These are phyloP conservation scores for Coemansia sp. DNA, from an alignment of 192 early-diverging fungal species.

Conservation along the genomic window DNA sequence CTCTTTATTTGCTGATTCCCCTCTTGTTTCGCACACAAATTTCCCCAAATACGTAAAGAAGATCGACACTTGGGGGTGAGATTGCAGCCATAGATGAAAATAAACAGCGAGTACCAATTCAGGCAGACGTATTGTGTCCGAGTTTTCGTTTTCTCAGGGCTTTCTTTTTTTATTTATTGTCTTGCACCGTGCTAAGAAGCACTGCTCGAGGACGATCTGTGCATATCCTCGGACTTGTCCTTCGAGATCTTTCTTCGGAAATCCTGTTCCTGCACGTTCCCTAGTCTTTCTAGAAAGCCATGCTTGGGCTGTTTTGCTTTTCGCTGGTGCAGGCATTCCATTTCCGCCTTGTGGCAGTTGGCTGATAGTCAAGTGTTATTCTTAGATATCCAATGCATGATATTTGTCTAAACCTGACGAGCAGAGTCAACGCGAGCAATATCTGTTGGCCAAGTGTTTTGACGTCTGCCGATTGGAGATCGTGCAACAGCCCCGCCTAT, in stretches of 20 bases:
- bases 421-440: not conserved
- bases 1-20: not conserved
- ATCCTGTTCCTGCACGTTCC: not conserved
- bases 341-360: not conserved
- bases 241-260: not conserved
- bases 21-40: too few relatives aligned
- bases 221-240: not conserved
- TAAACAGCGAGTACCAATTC: not conserved
- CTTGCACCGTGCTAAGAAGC: not conserved
- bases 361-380: not conserved
- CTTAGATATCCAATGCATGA: not conserved
- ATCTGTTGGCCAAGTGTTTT: not conserved
- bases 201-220: not conserved
- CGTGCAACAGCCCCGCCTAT: too few relatives aligned
- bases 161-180: not conserved
- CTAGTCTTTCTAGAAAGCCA: too few relatives aligned
- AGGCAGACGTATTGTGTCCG: too few relatives aligned
- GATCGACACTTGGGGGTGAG: slow-evolving; percentile 7
- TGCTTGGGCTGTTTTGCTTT: not conserved
- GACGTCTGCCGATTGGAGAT: not conserved
- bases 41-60: slow-evolving; percentile 10
- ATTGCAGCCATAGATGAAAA: slow-evolving; percentile 1
- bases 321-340: not conserved
- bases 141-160: too few relatives aligned
- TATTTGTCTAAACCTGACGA: not conserved